A percentile compares a stretch with the other conserved stretches of the same genome.
Conservation (phyloP, 2,329 filamentous ascomycete genomes). For the Ceratocystis alfenasii region DNA sequence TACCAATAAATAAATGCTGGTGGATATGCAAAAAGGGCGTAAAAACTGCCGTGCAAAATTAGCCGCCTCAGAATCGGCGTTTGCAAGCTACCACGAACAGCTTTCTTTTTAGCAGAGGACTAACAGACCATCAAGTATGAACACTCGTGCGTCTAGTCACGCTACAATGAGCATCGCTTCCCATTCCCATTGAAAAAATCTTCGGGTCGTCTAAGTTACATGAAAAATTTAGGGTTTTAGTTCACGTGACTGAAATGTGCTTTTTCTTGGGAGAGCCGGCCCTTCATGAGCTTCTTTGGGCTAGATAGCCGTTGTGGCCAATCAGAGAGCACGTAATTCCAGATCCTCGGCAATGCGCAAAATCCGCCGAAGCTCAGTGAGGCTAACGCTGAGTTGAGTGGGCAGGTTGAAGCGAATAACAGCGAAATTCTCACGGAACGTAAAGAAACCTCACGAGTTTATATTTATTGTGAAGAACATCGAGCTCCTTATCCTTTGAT, state of each 20-base stretch:
- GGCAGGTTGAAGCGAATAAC: background rate
- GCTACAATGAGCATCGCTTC: background rate
- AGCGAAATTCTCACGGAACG: background rate
- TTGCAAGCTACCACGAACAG: background rate
- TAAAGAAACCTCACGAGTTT: background rate
- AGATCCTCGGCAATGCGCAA: constrained; percentile 40
- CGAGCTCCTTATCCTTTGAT: background rate
- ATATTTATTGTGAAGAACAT: background rate
- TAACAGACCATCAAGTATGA: background rate
- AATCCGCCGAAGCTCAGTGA: constrained; percentile 14
- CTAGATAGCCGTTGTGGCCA: constrained; percentile 30
- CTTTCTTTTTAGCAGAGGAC: background rate
- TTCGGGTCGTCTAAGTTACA: constrained; percentile 1
- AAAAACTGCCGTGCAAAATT: background rate
- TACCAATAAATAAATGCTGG: background rate
- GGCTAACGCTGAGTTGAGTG: background rate
- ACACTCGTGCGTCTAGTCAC: background rate
- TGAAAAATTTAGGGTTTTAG: background rate
- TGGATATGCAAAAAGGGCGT: background rate
- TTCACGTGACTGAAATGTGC: background rate
- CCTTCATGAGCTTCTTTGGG: background rate
- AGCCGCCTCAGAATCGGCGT: background rate
- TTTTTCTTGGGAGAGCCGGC: constrained; percentile 14
- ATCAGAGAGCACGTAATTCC: constrained; percentile 36
- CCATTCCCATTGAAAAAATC: background rate